Conservation (phyloP, 2,329 filamentous ascomycete species). For the Mariannaea sp. region DNA sequence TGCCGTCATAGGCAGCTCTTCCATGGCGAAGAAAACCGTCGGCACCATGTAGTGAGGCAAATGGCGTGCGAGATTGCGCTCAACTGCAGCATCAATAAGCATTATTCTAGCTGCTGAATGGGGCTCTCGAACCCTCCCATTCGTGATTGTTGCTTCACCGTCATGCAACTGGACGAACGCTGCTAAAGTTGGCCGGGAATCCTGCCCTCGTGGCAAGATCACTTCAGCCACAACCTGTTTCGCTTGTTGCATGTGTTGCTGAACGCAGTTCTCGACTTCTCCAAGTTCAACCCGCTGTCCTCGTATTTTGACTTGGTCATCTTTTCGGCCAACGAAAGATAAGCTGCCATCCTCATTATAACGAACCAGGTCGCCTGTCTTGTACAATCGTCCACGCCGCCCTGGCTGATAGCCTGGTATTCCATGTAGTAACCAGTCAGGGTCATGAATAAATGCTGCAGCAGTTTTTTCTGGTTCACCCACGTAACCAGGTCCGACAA, state of each 20-base stretch:
- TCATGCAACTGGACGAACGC: not conserved
- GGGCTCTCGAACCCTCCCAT: too few relatives aligned
- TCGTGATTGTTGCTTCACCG: not conserved
- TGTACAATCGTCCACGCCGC: conserved; percentile 23
- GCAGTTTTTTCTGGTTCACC: conserved; percentile 52
- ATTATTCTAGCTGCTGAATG: not conserved
- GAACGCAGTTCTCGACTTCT: conserved; percentile 26
- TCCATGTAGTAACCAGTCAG: conserved; percentile 43
- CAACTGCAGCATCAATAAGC: not conserved
- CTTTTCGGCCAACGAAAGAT: conserved; percentile 26
- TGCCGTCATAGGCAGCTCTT: not conserved
- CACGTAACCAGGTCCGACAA: conserved; percentile 55
- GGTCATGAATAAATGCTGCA: conserved; percentile 50
- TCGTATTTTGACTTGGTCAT: conserved; percentile 31
- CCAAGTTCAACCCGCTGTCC: conserved; percentile 33
- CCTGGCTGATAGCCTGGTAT: not conserved
- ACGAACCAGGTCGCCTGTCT: conserved; percentile 26
- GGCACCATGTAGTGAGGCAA: conserved; percentile 16
- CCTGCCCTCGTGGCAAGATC: not conserved
- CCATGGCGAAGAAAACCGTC: not conserved
- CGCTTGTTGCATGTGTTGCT: not conserved
- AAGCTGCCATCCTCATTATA: conserved; percentile 26
- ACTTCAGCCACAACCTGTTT: conserved; percentile 14
- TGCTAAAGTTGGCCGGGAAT: not conserved
- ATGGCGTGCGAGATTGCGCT: not conserved